Conservation (phyloP, 345 rosid species). For the Mercurialis annua region DNA sequence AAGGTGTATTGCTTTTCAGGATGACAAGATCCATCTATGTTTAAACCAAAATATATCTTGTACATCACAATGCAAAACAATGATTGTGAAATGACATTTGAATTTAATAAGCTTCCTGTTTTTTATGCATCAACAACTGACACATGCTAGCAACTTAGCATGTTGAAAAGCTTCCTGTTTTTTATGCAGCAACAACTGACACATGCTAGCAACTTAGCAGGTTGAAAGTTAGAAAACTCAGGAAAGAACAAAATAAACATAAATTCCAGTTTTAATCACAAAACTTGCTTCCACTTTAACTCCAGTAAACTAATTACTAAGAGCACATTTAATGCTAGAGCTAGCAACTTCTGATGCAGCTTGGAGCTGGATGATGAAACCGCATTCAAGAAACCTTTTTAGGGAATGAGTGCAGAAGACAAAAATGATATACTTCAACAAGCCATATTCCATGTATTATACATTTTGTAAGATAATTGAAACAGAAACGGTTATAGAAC, state of each 20-base stretch:
- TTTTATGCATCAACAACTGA: not conserved
- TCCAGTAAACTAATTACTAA: not conserved
- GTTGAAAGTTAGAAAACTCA: not conserved
- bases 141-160: too few species aligned
- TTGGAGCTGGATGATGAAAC: not conserved
- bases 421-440: not conserved
- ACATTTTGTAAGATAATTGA: not conserved
- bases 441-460: not conserved
- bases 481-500: constrained; percentile 21
- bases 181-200: not conserved
- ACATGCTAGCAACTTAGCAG: too few species aligned
- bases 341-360: constrained; percentile 1
- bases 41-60: not conserved
- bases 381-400: not conserved
- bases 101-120: not conserved
- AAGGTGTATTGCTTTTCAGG: not conserved
- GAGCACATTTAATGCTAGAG: not conserved
- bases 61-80: not conserved
- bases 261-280: not conserved
- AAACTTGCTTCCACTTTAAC: not conserved
- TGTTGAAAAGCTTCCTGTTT: not conserved
- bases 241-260: not conserved
- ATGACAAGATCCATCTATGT: not conserved
- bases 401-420: not conserved
- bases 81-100: not conserved